These are phyloP conservation scores for Aureobasidium sp. DNA, from an alignment of 2,329 filamentous ascomycete species.

Conservation along the genomic window DNA sequence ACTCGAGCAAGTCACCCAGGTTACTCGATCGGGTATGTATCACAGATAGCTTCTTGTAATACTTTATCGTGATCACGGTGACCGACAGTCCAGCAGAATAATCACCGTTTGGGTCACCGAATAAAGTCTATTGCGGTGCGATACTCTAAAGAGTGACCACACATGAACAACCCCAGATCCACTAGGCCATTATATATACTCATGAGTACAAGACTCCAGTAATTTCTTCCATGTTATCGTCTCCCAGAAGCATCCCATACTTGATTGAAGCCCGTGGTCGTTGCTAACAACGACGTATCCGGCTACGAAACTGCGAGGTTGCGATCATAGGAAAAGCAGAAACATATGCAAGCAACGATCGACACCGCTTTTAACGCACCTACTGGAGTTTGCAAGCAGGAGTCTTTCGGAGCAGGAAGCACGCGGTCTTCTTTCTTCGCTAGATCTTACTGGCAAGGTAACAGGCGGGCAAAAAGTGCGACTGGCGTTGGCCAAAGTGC, in stretches of 20 bases:
- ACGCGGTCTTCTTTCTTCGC: slow-evolving; percentile 55
- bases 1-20: too few species aligned
- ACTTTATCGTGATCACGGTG: background rate
- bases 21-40: too few species aligned
- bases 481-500: slow-evolving; percentile 58
- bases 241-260: too few species aligned
- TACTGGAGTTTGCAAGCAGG: slow-evolving; percentile 36
- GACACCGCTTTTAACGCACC: slow-evolving; percentile 56
- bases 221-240: background rate
- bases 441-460: slow-evolving; percentile 61
- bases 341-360: slow-evolving; percentile 73
- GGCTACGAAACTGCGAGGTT: slow-evolving; percentile 61
- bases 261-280: too few species aligned
- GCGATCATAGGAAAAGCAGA: slow-evolving; percentile 59
- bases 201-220: background rate
- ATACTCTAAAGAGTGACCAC: background rate
- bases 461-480: slow-evolving; percentile 65
- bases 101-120: background rate
- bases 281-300: slow-evolving; percentile 61
- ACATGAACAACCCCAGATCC: too few species aligned
- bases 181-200: background rate
- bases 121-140: background rate
- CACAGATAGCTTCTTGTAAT: background rate
- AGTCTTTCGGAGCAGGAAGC: slow-evolving; percentile 56
- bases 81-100: background rate